phyloP scores from a whole-genome alignment of 176 grass and related monocot genomes.

The Tillandsia leiboldiana region DNA sequence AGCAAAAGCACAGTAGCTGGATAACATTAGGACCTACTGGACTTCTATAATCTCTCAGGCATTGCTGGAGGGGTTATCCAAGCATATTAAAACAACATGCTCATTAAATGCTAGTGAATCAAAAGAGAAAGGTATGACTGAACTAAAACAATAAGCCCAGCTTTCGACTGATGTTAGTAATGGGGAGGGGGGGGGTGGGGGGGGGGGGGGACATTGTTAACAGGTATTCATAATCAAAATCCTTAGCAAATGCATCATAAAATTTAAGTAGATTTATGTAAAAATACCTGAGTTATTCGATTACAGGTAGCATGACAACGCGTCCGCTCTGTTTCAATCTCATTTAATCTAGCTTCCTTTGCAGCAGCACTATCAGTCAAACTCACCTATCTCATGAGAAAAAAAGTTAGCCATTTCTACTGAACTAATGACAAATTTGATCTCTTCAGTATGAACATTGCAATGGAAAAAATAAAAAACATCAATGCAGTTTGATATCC shows the following conservation, averaged over 20 bases:
- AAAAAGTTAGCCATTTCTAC: background rate
- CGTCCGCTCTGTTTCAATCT: conserved; percentile 58
- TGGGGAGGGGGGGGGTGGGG: too few relatives aligned
- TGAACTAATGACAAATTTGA: background rate
- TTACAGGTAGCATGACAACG: conserved; percentile 62
- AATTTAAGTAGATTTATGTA: background rate
- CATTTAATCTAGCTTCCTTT: conserved; percentile 66
- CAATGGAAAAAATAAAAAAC: too few relatives aligned
- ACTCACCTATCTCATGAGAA: conserved; percentile 42
- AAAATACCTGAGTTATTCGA: conserved; percentile 63
- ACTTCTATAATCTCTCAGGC: background rate
- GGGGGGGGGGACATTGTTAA: too few relatives aligned
- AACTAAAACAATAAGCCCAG: too few relatives aligned
- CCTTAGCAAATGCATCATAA: background rate
- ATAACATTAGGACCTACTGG: background rate
- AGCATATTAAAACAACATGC: too few relatives aligned
- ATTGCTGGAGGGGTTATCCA: too few relatives aligned
- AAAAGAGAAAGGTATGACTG: too few relatives aligned
- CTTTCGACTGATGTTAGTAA: too few relatives aligned
- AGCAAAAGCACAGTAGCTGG: too few relatives aligned
- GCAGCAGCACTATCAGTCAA: conserved; percentile 47
- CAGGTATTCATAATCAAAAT: background rate
- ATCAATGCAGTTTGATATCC: too few relatives aligned
- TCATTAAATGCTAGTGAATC: too few relatives aligned
- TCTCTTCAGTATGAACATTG: too few relatives aligned